These are phyloP conservation scores for Candida bentonensis DNA, from an alignment of 805 yeast genomes.

Conservation along the genomic window DNA sequence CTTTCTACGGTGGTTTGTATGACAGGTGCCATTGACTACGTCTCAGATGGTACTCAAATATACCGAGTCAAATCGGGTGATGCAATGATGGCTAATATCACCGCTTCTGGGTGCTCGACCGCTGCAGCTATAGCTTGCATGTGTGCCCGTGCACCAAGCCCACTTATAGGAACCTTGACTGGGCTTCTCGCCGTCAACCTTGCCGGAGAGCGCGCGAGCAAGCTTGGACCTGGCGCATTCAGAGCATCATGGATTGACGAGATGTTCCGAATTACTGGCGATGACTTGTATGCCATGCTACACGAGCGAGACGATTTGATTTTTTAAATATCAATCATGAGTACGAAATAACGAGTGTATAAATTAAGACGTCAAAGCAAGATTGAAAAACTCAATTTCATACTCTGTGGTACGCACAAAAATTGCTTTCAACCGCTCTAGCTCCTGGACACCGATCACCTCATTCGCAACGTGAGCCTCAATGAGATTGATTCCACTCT, in stretches of 20 bases:
- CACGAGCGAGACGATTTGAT: neutral
- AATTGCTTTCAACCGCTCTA: neutral
- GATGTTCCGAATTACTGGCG: neutral
- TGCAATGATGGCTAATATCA: conserved; percentile 13
- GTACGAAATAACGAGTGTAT: too few relatives aligned
- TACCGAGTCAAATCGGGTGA: conserved; percentile 10
- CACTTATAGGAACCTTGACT: neutral
- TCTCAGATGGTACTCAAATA: conserved; percentile 7
- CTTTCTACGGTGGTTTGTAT: conserved; percentile 7
- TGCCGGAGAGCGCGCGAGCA: neutral
- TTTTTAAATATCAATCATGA: too few relatives aligned
- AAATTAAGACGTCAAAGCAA: neutral
- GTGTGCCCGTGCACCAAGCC: conserved; percentile 1
- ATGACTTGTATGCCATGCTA: neutral
- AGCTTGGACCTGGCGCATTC: neutral
- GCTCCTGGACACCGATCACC: neutral
- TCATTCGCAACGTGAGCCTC: neutral
- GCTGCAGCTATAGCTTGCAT: neutral
- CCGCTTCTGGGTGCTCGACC: conserved; percentile 13
- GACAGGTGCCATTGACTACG: conserved; percentile 10
- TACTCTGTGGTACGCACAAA: neutral
- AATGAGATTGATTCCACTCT: neutral
- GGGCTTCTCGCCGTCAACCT: neutral
- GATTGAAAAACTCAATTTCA: conserved; percentile 1
- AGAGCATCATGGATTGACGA: conserved; percentile 1